Conservation (phyloP, 192 early-diverging fungal species). For the Mortierella hygrophila region DNA sequence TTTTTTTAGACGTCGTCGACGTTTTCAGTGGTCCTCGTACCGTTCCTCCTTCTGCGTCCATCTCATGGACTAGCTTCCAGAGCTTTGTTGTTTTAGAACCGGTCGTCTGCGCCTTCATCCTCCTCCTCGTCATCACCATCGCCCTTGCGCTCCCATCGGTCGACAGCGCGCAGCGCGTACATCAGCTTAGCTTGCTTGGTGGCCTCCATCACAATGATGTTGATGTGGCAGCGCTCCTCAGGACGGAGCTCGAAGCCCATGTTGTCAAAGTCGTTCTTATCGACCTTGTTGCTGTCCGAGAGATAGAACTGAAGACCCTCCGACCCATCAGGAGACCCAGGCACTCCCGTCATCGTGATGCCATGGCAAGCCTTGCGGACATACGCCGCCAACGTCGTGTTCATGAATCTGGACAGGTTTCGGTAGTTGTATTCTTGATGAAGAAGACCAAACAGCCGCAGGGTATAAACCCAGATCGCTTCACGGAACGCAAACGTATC, state of each 20-base stretch:
- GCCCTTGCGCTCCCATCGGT: constrained; percentile 39
- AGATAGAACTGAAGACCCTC: constrained; percentile 22
- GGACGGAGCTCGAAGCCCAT: constrained; percentile 66
- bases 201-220: constrained; percentile 65
- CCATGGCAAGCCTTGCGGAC: constrained; percentile 61
- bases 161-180: constrained; percentile 61
- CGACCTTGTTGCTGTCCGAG: constrained; percentile 51
- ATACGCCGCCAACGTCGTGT: constrained; percentile 57
- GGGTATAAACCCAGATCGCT: constrained; percentile 69
- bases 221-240: constrained; percentile 72
- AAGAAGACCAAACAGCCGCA: constrained; percentile 64
- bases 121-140: constrained; percentile 33
- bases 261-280: constrained; percentile 63
- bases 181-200: constrained; percentile 68
- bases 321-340: constrained; percentile 4
- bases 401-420: constrained; percentile 60
- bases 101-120: constrained; percentile 50
- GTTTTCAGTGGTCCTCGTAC: neutral
- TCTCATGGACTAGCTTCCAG: neutral
- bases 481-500: constrained; percentile 68
- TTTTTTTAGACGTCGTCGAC: neutral
- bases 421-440: constrained; percentile 69
- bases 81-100: constrained; percentile 18
- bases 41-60: constrained; percentile 1
- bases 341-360: constrained; percentile 32